phyloP scores from a whole-genome alignment of 306 rosid species.

The Albizia julibrissin region DNA sequence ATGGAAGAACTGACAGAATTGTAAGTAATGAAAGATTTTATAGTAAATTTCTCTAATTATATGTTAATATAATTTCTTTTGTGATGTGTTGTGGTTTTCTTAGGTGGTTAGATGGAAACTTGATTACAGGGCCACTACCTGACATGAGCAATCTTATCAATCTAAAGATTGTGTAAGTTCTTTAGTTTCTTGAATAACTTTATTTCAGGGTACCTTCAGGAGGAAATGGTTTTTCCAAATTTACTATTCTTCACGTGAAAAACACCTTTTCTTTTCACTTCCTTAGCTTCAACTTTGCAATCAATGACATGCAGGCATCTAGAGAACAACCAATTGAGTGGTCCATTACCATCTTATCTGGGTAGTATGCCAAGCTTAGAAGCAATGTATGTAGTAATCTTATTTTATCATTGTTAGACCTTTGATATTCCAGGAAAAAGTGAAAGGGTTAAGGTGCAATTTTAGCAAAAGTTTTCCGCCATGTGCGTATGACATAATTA shows the following conservation, averaged over 20 bases:
- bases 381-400: slow-evolving; percentile 71
- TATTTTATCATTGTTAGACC: slow-evolving; percentile 21
- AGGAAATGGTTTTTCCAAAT: slow-evolving; percentile 18
- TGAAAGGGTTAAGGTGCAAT: not conserved
- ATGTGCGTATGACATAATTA: no score
- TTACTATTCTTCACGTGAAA: slow-evolving; percentile 10
- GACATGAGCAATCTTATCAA: slow-evolving; percentile 82
- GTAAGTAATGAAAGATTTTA: slow-evolving; percentile 54
- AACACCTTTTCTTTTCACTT: not conserved
- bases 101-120: slow-evolving; percentile 87
- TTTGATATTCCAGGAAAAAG: slow-evolving; percentile 16
- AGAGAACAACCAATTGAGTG: slow-evolving; percentile 84
- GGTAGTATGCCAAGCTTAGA: slow-evolving; percentile 75
- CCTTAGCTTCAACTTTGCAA: not conserved
- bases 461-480: no score
- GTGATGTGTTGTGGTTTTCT: slow-evolving; percentile 29
- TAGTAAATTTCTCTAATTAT: not conserved
- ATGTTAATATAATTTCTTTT: slow-evolving; percentile 11
- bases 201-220: not conserved
- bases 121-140: slow-evolving; percentile 75
- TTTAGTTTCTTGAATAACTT: slow-evolving; percentile 10
- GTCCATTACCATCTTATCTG: slow-evolving; percentile 77
- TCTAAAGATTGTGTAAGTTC: slow-evolving; percentile 85
- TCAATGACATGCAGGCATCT: slow-evolving; percentile 70
- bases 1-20: slow-evolving; percentile 76